These are phyloP conservation scores for Trichoderma harzianum DNA, from an alignment of 2,329 filamentous ascomycete genomes.

Conservation along the genomic window DNA sequence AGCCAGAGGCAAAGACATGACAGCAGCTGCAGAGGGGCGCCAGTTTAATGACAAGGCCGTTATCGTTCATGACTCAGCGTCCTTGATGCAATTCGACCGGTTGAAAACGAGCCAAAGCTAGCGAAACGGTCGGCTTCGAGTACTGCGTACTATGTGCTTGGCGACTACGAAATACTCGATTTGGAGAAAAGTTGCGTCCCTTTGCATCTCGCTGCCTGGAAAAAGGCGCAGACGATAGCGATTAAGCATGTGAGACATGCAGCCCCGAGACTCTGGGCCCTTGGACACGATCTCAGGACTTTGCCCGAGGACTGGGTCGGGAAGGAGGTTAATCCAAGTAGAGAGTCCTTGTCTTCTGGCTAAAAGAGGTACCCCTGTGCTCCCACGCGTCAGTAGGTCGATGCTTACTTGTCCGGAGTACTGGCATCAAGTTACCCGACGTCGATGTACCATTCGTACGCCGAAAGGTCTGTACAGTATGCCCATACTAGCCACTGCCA, in stretches of 20 bases:
- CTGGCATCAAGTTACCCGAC: neutral
- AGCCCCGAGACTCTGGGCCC: neutral
- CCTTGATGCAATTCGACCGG: neutral
- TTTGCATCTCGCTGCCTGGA: neutral
- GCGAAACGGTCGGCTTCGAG: neutral
- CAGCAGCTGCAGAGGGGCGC: neutral
- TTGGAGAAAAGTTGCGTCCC: neutral
- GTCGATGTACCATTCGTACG: neutral
- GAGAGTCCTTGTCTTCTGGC: constrained; percentile 4
- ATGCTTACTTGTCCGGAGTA: neutral
- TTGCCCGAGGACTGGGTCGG: neutral
- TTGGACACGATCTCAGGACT: neutral
- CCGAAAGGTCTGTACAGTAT: neutral
- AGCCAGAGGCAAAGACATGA: neutral
- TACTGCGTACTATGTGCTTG: neutral
- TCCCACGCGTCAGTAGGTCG: neutral
- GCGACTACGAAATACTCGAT: neutral
- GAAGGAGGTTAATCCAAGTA: neutral
- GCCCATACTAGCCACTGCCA: neutral
- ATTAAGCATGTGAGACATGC: constrained; percentile 1
- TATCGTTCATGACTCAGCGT: neutral
- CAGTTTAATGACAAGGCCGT: neutral
- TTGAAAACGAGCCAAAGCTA: neutral
- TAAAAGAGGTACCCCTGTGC: neutral
- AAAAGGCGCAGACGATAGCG: neutral